These are phyloP conservation scores for Phytophthora nicotianae DNA, from an alignment of 352 stramenopile species.

Conservation along the genomic window DNA sequence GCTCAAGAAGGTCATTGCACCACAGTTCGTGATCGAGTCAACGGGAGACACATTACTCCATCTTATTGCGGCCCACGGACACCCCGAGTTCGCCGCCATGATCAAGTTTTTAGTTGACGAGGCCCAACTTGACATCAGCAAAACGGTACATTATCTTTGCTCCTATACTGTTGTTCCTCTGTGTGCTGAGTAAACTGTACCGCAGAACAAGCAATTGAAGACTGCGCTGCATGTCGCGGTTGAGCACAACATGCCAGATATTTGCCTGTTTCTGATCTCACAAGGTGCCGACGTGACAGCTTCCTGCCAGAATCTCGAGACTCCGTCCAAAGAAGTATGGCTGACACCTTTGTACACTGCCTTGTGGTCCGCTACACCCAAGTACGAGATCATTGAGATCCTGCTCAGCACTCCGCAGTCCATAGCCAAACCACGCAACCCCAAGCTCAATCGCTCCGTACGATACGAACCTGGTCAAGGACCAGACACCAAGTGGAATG, in stretches of 20 bases:
- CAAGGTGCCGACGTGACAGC: constrained; percentile 47
- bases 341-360: constrained; percentile 53
- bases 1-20: constrained; percentile 45
- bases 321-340: constrained; percentile 39
- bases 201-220: constrained; percentile 58
- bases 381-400: constrained; percentile 56
- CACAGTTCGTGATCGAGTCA: constrained; percentile 49
- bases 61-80: constrained; percentile 43
- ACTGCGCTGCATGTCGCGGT: constrained; percentile 53
- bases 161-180: background rate
- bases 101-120: constrained; percentile 48
- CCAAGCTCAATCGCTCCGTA: constrained; percentile 39
- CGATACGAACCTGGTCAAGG: constrained; percentile 29
- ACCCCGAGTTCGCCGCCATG: constrained; percentile 37
- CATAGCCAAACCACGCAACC: constrained; percentile 46
- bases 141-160: constrained; percentile 29
- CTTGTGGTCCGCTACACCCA: constrained; percentile 39
- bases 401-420: constrained; percentile 49
- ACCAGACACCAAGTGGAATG: constrained; percentile 51
- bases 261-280: constrained; percentile 47
- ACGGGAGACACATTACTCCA: constrained; percentile 59
- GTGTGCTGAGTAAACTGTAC: background rate
- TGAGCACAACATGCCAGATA: constrained; percentile 41
- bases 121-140: constrained; percentile 46
- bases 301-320: constrained; percentile 48